Conservation (phyloP, 768 basidiomycete species). For the Boletus reticuloceps region DNA sequence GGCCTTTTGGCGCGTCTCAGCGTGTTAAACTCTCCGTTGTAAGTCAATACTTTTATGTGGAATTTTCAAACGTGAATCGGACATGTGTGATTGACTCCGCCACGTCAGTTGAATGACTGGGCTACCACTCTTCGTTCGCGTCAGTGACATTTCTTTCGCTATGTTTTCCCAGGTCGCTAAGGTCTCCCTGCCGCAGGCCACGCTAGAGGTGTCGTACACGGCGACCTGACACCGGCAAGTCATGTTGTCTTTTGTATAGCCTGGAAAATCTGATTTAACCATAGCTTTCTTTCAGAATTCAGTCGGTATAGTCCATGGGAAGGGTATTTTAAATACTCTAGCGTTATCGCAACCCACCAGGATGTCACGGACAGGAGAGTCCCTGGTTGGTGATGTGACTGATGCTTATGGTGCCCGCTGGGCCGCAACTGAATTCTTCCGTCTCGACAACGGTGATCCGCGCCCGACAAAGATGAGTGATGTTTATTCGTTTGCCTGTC, state of each 20-base stretch:
- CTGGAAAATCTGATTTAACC: neutral
- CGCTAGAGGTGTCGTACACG: neutral
- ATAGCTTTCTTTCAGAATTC: neutral
- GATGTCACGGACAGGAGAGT: too few relatives aligned
- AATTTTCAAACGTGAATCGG: too few relatives aligned
- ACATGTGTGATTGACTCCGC: neutral
- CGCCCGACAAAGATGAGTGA: constrained; percentile 12
- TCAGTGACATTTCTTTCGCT: neutral
- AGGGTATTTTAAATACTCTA: neutral
- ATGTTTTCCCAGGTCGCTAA: neutral
- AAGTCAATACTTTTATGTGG: neutral
- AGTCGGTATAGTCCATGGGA: neutral
- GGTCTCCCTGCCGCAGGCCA: neutral
- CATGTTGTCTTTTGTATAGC: neutral
- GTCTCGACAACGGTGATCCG: neutral
- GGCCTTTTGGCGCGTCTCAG: neutral
- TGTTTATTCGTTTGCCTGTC: constrained; percentile 14
- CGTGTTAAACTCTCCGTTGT: neutral
- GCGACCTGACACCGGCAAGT: constrained; percentile 8
- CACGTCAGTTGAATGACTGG: constrained; percentile 6
- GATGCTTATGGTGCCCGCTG: constrained; percentile 5
- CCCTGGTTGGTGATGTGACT: neutral
- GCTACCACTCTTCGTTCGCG: neutral
- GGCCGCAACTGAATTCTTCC: constrained; percentile 12
- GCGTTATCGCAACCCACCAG: too few relatives aligned